These are phyloP conservation scores for Calocera cornea DNA, from an alignment of 768 basidiomycete genomes.

Conservation along the genomic window DNA sequence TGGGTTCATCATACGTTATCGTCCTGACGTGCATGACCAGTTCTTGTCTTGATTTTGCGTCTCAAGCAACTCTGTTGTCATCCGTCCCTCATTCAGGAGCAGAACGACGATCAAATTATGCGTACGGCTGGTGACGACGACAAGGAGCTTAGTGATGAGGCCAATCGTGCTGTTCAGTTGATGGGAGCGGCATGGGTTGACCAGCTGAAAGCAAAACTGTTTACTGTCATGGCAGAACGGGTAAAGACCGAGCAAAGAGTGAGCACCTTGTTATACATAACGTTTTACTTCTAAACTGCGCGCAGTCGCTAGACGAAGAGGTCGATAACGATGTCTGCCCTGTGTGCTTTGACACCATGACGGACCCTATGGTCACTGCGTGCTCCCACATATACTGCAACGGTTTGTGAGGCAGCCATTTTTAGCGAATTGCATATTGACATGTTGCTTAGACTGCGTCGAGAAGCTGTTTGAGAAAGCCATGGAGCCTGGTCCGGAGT, in stretches of 20 bases:
- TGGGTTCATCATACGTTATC: background rate
- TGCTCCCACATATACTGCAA: conserved; percentile 39
- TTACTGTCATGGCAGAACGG: conserved; percentile 26
- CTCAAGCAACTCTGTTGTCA: conserved; percentile 58
- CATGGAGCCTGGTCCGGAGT: conserved; percentile 26
- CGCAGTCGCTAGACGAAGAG: conserved; percentile 35
- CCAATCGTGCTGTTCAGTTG: conserved; percentile 5
- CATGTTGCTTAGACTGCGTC: conserved; percentile 13
- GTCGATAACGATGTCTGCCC: conserved; percentile 41
- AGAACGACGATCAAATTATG: conserved; percentile 23
- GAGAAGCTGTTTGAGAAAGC: conserved; percentile 35
- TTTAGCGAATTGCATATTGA: too few species aligned
- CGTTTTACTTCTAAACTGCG: background rate
- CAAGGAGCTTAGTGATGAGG: conserved; percentile 9
- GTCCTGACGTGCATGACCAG: conserved; percentile 24
- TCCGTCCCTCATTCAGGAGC: conserved; percentile 50
- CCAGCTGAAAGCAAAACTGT: conserved; percentile 6
- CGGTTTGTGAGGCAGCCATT: background rate
- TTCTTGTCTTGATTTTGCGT: conserved; percentile 56
- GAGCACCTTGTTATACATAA: conserved; percentile 8
- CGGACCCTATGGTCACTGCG: conserved; percentile 40
- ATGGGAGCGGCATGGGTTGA: conserved; percentile 7
- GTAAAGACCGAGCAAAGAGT: conserved; percentile 45
- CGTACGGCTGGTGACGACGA: conserved; percentile 13
- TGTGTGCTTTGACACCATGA: conserved; percentile 49